Base-by-base conservation (phyloP, 2,329 filamentous ascomycete species). In the Fusarium hostae region DNA sequence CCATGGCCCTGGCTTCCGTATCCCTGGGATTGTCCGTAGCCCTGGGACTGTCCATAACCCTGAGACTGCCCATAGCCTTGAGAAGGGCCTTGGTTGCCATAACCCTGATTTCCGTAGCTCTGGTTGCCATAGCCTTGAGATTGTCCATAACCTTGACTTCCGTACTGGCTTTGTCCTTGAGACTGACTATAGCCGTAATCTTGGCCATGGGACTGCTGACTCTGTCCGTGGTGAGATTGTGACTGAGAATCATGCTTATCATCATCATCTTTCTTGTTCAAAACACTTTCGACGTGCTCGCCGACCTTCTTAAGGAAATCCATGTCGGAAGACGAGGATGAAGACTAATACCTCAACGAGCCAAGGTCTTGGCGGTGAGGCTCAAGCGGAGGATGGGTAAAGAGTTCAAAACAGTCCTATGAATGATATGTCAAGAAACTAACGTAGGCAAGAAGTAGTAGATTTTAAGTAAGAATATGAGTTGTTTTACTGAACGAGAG, bases 221-320 rank as follows among this genome's bases (percentile, higher is more conserved):
- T 39, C 35, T 67, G 64, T 18, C 56, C 56, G 3, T 30, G 39
- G 26, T 68, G 48, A 40, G 65, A 63, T 20, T 68, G 64, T 15
- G 84, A 83, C 66, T 86, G 84, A 30, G 85, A 85, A 61, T 85
- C 84, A 45, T 79, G 66, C 37, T 80, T 77, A 41, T 79, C 80
- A 34, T 84, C 72, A 18, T 79, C 78, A 22, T 80, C 78, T 45
- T 79, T 80, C 43, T 82, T 80, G 47, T 84, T 71, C 40, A 77
- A 43, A 54, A 52, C 54, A 41, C 60, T 59, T 12, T 71, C 70
- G 16, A 77, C 72, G 50, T 70, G 68, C 60, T 72, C 68, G 55
- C 72, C 67, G 35, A 77, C 65, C 45, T 77, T 73, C 60, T 81
- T 81, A 65, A 86, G 81, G 69, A 87, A 76, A 55, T 77, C 73